Evolutionary conservation across 192 early-diverging fungal genomes (phyloP).

Genomic region (Podila minutissima): DNA sequence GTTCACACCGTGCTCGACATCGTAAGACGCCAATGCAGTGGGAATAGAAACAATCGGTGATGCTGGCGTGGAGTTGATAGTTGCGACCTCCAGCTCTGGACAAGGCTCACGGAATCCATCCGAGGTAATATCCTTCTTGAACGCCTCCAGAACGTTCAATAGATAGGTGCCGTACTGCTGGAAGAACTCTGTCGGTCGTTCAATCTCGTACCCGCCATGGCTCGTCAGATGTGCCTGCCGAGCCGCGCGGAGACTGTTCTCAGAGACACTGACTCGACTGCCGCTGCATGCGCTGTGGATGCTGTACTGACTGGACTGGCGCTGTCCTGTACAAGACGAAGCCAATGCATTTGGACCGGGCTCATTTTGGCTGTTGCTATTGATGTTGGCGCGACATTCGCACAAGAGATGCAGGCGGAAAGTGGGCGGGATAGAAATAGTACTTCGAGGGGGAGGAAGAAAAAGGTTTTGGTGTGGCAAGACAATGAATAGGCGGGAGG

Average conservation of each 20-base stretch:
- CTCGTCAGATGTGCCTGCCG: conserved; percentile 1
- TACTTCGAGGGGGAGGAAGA: neutral
- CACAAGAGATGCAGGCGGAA: neutral
- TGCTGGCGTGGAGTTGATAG: no score
- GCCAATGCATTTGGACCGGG: neutral
- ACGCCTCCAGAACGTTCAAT: neutral
- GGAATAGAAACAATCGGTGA: no score
- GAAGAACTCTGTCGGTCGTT: neutral
- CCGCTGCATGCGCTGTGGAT: neutral
- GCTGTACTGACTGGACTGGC: neutral
- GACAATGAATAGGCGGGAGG: neutral
- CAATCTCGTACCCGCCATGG: neutral
- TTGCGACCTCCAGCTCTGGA: no score
- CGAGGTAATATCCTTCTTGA: neutral
- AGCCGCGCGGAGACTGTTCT: neutral
- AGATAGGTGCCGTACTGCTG: neutral
- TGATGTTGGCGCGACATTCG: neutral
- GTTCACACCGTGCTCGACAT: neutral
- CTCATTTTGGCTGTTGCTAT: neutral
- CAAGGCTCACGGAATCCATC: neutral
- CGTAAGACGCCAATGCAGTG: neutral
- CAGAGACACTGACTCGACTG: neutral
- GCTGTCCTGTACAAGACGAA: neutral
- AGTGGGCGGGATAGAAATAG: neutral
- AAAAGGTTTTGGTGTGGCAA: neutral